These are phyloP conservation scores for Cadophora malorum DNA, from an alignment of 2,329 filamentous ascomycete species.

Conservation along the genomic window DNA sequence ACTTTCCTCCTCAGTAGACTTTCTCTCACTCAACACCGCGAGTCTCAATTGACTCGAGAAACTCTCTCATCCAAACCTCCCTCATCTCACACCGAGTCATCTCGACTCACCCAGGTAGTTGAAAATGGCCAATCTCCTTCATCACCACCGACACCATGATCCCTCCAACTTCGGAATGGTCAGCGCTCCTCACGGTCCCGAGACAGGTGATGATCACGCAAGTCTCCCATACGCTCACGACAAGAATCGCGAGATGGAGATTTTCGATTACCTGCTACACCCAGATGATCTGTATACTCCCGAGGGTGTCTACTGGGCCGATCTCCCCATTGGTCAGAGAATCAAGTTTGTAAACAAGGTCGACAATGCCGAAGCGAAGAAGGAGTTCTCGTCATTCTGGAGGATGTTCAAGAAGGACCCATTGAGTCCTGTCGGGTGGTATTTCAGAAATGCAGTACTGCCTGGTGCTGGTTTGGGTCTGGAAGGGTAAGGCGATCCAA, in stretches of 20 bases:
- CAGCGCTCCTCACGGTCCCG: constrained; percentile 43
- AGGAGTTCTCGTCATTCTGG: constrained; percentile 73
- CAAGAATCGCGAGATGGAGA: constrained; percentile 55
- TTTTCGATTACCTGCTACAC: constrained; percentile 79
- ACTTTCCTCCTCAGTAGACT: not conserved
- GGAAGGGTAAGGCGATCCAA: constrained; percentile 65
- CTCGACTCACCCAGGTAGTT: not conserved
- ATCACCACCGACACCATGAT: constrained; percentile 40
- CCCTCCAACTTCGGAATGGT: constrained; percentile 40
- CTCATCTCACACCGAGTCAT: not conserved
- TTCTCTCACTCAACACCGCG: not conserved
- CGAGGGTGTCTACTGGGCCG: constrained; percentile 91
- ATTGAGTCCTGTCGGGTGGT: constrained; percentile 81
- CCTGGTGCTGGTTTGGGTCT: constrained; percentile 91
- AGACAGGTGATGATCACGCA: constrained; percentile 43
- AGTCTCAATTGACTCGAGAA: constrained; percentile 19
- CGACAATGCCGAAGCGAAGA: constrained; percentile 71
- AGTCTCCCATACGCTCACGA: constrained; percentile 33
- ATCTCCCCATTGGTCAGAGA: constrained; percentile 74
- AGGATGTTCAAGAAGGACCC: constrained; percentile 86
- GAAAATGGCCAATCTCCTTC: constrained; percentile 38
- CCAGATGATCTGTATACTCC: constrained; percentile 87
- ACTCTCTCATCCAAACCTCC: not conserved
- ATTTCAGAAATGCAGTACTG: constrained; percentile 88
- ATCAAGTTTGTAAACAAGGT: constrained; percentile 77